Evolutionary conservation across 2,329 filamentous ascomycete species (phyloP).

Genomic region (Colletotrichum tabaci): DNA sequence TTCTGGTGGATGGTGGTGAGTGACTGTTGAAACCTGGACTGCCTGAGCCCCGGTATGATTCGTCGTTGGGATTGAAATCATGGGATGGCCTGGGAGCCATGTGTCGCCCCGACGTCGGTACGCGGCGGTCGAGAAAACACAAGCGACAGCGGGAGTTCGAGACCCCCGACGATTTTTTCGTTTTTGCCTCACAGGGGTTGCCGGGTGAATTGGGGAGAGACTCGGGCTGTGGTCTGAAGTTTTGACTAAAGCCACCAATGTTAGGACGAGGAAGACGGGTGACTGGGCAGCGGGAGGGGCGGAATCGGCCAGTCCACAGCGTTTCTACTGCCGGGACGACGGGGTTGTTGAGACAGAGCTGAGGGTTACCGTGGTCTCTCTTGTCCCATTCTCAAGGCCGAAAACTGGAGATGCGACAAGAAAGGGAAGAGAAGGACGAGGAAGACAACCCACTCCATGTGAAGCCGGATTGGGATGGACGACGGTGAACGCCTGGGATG

Average conservation of each 20-base stretch:
- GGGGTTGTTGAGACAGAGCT: conserved; percentile 37
- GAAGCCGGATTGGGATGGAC: conserved; percentile 31
- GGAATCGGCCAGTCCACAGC: conserved; percentile 33
- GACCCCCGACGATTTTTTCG: conserved; percentile 20
- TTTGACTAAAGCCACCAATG: conserved; percentile 36
- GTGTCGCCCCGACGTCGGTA: conserved; percentile 30
- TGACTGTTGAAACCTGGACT: conserved; percentile 12
- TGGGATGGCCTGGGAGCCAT: conserved; percentile 14
- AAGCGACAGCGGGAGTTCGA: not conserved
- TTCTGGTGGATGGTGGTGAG: not conserved
- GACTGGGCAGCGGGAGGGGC: conserved; percentile 30
- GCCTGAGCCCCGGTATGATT: conserved; percentile 26
- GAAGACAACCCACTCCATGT: conserved; percentile 39
- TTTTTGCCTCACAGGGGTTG: conserved; percentile 34
- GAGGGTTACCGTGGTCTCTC: conserved; percentile 15
- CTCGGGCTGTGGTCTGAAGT: conserved; percentile 2
- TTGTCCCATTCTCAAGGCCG: conserved; percentile 22
- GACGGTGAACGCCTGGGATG: not conserved
- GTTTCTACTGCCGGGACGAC: conserved; percentile 5
- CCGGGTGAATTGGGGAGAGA: conserved; percentile 25
- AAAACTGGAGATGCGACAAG: conserved; percentile 35
- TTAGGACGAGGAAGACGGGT: conserved; percentile 19
- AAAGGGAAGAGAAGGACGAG: not conserved
- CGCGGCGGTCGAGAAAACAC: not conserved
- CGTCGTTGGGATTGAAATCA: conserved; percentile 2